phyloP scores from a whole-genome alignment of 345 rosid species.

The Brassica carinata region DNA sequence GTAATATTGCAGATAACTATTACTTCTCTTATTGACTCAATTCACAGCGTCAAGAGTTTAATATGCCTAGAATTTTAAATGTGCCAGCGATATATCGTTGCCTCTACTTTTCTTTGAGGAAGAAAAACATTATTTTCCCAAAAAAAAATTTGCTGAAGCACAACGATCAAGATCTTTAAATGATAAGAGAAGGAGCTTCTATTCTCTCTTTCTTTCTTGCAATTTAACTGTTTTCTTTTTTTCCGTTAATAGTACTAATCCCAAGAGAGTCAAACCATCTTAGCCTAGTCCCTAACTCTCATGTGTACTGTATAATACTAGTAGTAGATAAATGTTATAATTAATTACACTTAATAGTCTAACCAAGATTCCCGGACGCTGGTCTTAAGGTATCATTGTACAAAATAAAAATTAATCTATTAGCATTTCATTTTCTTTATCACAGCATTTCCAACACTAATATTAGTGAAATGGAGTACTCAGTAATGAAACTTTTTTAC shows the following conservation, averaged over 20 bases:
- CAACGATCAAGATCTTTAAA: constrained; percentile 11
- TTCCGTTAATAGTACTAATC: constrained; percentile 21
- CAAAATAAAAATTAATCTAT: neutral
- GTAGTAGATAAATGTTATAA: neutral
- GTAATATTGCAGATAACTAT: constrained; percentile 12
- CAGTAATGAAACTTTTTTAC: neutral
- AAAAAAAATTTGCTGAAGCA: constrained; percentile 6
- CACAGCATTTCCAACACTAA: neutral
- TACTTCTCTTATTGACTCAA: constrained; percentile 22
- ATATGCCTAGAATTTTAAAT: constrained; percentile 20
- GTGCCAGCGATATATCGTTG: constrained; percentile 25
- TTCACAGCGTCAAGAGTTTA: constrained; percentile 27
- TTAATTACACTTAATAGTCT: neutral
- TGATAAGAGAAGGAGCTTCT: constrained; percentile 34
- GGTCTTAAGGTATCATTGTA: constrained; percentile 24
- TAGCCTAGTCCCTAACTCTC: constrained; percentile 34
- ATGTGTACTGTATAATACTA: constrained; percentile 8
- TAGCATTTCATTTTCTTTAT: neutral
- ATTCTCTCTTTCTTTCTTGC: constrained; percentile 36
- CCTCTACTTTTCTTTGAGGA: neutral
- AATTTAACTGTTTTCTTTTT: neutral
- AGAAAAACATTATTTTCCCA: neutral
- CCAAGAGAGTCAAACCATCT: constrained; percentile 38
- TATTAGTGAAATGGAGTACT: neutral
- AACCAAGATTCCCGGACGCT: constrained; percentile 40